Evolutionary conservation across 768 basidiomycete genomes (phyloP).

Genomic region (Macrolepiota dolichaula): DNA sequence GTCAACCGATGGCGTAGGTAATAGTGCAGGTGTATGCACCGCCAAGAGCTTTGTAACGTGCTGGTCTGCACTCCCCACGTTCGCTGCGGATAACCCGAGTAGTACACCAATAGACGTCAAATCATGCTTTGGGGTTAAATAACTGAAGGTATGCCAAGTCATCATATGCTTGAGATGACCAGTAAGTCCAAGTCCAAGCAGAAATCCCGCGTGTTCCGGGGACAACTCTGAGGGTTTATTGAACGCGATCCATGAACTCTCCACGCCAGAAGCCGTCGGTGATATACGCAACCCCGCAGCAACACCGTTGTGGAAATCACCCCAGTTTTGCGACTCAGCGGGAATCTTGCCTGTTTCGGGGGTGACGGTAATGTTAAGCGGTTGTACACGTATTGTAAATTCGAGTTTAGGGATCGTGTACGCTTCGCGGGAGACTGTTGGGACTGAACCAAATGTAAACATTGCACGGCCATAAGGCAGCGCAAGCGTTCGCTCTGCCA

Average conservation of each 20-base stretch:
- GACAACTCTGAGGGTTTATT: constrained; percentile 90
- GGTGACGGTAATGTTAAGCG: constrained; percentile 58
- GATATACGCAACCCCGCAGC: constrained; percentile 86
- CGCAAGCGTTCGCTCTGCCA: constrained; percentile 87
- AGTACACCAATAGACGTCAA: constrained; percentile 91
- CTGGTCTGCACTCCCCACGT: constrained; percentile 78
- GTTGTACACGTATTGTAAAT: constrained; percentile 70
- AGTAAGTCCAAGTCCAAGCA: constrained; percentile 87
- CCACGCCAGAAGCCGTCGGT: constrained; percentile 68
- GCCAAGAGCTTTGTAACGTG: constrained; percentile 90
- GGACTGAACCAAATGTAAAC: constrained; percentile 86
- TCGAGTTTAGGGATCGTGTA: constrained; percentile 80
- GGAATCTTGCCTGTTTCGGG: constrained; percentile 74
- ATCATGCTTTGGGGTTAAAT: constrained; percentile 95
- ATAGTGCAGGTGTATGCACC: constrained; percentile 89
- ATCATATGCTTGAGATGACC: constrained; percentile 89
- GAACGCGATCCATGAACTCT: constrained; percentile 95
- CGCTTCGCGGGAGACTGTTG: constrained; percentile 71
- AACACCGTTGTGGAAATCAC: constrained; percentile 98
- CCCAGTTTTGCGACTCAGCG: constrained; percentile 78
- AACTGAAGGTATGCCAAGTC: constrained; percentile 94
- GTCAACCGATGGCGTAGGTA: constrained; percentile 83
- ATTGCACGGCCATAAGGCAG: constrained; percentile 87
- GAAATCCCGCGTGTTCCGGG: constrained; percentile 94
- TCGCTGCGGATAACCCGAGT: constrained; percentile 89